Conservation (phyloP, 768 basidiomycete genomes). For the Russula griseocarnosa region DNA sequence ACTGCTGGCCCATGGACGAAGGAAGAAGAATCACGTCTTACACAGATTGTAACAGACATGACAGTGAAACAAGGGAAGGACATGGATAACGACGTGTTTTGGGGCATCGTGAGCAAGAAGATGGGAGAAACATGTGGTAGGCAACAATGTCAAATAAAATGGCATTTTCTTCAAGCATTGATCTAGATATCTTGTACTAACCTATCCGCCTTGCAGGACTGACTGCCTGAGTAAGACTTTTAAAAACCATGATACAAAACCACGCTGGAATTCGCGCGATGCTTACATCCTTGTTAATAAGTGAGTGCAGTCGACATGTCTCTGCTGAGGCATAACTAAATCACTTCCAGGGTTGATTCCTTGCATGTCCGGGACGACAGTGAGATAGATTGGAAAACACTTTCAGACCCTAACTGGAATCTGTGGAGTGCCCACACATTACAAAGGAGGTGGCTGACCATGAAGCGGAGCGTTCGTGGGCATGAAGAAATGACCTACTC, state of each 20-base stretch:
- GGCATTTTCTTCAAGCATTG: conserved; percentile 41
- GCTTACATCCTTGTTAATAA: conserved; percentile 79
- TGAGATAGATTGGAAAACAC: conserved; percentile 80
- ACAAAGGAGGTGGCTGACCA: conserved; percentile 74
- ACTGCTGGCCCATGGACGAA: conserved; percentile 66
- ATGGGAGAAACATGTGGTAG: conserved; percentile 75
- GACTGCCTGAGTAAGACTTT: conserved; percentile 68
- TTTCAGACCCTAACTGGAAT: conserved; percentile 75
- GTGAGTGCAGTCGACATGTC: conserved; percentile 40
- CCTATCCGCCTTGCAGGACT: conserved; percentile 48
- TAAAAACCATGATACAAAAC: conserved; percentile 66
- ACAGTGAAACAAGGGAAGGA: conserved; percentile 68
- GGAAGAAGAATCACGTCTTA: conserved; percentile 74
- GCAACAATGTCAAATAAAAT: conserved; percentile 86
- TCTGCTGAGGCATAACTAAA: conserved; percentile 3
- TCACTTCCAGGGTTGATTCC: conserved; percentile 56
- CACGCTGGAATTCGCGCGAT: conserved; percentile 72
- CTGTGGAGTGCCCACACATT: conserved; percentile 78
- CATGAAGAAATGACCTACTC: conserved; percentile 77
- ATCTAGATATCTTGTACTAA: neutral
- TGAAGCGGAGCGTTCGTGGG: conserved; percentile 74
- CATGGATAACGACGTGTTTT: conserved; percentile 76
- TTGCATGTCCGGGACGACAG: conserved; percentile 73
- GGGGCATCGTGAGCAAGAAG: conserved; percentile 68
- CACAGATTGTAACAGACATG: conserved; percentile 69